A percentile compares a stretch with the other conserved stretches of the same genome.
Evolutionary conservation across 495 filamentous ascomycete species (phyloP).

Genomic region (Immersiella caudata): DNA sequence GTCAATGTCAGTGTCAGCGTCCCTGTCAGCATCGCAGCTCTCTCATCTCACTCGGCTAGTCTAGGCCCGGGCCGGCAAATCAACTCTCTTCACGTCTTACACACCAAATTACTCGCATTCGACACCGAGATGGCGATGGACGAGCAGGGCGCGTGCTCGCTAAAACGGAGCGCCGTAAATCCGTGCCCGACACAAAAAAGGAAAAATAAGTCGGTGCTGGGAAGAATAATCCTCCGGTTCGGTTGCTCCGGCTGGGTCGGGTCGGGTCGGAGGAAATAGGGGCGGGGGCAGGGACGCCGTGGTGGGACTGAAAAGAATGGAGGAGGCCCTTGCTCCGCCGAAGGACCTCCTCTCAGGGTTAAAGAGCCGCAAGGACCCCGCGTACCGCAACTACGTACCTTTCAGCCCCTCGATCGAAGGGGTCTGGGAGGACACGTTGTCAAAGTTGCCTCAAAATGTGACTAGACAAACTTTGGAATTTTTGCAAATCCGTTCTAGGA

Average conservation of each 20-base stretch:
- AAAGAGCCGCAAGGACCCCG: neutral
- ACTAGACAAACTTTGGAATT: no score
- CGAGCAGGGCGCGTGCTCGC: no score
- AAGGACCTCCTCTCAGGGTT: neutral
- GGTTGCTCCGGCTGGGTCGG: no score
- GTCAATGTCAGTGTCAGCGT: no score
- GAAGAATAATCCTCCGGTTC: neutral
- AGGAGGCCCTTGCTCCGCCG: neutral
- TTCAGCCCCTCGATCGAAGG: neutral
- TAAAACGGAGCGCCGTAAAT: neutral
- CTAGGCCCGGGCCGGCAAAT: no score
- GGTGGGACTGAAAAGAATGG: neutral
- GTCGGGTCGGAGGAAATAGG: neutral
- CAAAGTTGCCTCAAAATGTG: no score
- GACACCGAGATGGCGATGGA: no score
- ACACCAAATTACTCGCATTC: no score
- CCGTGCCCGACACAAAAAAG: neutral
- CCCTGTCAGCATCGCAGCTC: no score
- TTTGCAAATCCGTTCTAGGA: no score
- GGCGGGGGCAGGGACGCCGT: neutral
- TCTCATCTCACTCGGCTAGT: no score
- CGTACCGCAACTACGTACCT: neutral
- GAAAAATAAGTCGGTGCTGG: neutral
- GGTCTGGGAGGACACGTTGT: neutral
- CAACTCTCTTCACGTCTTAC: no score